Conservation (phyloP, 306 rosid genomes). For the Cicer yamashitae region DNA sequence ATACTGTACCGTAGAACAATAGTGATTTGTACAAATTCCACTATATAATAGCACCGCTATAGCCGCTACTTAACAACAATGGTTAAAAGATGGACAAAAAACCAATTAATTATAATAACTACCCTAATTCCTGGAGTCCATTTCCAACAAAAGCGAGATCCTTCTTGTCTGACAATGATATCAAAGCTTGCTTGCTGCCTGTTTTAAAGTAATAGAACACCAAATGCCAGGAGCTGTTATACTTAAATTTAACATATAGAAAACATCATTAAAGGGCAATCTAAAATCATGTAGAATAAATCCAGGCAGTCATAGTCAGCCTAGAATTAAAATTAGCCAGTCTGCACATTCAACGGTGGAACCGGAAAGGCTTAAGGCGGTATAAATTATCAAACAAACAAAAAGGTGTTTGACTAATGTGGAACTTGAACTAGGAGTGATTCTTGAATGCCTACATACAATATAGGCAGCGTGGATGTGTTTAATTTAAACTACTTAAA, state of each 20-base stretch:
- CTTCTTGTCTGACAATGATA: constrained; percentile 91
- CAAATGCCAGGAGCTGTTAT: constrained; percentile 5
- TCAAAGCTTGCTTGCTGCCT: constrained; percentile 81
- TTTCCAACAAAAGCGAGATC: constrained; percentile 77
- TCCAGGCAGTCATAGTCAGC: background rate
- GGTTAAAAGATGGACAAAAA: background rate
- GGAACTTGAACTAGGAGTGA: background rate
- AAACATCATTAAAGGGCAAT: constrained; percentile 18
- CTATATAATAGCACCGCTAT: too few species aligned
- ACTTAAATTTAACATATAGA: background rate
- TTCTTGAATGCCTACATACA: background rate
- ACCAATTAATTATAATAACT: constrained; percentile 18
- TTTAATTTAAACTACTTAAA: constrained; percentile 56
- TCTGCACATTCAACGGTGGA: background rate
- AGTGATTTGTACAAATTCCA: too few species aligned
- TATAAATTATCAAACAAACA: background rate
- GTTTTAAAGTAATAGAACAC: constrained; percentile 40
- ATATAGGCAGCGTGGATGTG: background rate
- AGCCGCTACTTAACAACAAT: too few species aligned
- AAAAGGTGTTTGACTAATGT: background rate
- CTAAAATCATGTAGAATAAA: constrained; percentile 25
- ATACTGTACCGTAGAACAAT: too few species aligned
- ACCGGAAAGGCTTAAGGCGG: background rate
- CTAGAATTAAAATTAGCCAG: background rate
- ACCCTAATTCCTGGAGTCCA: constrained; percentile 88